Percentiles rank a stretch among this genome's conserved stretches.
These are phyloP conservation scores for Plasmodium berghei DNA, from an alignment of 169 alveolate genomes.

Conservation along the genomic window DNA sequence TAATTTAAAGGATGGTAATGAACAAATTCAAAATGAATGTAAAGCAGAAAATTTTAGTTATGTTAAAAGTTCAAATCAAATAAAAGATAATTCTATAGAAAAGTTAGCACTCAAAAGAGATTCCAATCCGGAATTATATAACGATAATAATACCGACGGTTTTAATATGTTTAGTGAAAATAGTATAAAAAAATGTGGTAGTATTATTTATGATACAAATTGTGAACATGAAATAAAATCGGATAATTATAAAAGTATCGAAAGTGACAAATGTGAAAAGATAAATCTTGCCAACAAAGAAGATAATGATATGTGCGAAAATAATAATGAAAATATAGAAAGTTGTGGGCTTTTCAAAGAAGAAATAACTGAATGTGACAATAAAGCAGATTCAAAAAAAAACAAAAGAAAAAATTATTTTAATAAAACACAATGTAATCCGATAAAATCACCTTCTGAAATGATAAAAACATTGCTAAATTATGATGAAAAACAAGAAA, in stretches of 20 bases:
- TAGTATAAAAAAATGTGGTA: too few species aligned
- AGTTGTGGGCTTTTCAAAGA: background rate
- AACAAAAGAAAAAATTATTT: background rate
- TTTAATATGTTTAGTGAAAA: too few species aligned
- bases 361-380: background rate
- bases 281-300: background rate
- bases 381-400: background rate
- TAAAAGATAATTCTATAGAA: too few species aligned
- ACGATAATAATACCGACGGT: too few species aligned
- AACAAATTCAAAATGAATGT: too few species aligned
- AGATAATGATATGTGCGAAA: background rate
- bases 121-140: too few species aligned
- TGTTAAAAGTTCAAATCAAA: too few species aligned
- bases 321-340: background rate
- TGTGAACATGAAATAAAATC: background rate
- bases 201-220: background rate
- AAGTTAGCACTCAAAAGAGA: too few species aligned
- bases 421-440: background rate
- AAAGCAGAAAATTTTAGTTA: too few species aligned
- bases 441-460: constrained; percentile 18
- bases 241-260: background rate
- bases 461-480: constrained; percentile 28
- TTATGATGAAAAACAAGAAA: constrained; percentile 39
- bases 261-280: background rate
- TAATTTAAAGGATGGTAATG: too few species aligned